These are phyloP conservation scores for Dictyostelium citrinum DNA, from an alignment of 78 protist genomes.

Conservation along the genomic window DNA sequence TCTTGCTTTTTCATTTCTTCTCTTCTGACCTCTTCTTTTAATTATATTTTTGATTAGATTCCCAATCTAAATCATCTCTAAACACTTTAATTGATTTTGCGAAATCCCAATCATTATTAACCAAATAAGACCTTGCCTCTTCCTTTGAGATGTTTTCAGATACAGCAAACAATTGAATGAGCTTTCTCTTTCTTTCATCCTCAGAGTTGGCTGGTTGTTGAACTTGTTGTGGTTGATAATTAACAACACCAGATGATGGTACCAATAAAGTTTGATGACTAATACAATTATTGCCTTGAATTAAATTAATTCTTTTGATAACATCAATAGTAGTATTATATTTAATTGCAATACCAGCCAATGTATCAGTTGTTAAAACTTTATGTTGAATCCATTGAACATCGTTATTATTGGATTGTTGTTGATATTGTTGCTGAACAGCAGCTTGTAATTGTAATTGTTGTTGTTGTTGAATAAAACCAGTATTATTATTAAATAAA, in stretches of 20 bases:
- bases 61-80: slow-evolving; percentile 71
- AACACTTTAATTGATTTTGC: slow-evolving; percentile 34
- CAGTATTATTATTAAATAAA: neutral
- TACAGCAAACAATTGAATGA: slow-evolving; percentile 53
- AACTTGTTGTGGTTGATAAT: neutral
- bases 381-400: slow-evolving; percentile 73
- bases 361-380: slow-evolving; percentile 41
- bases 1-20: neutral
- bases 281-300: slow-evolving; percentile 40
- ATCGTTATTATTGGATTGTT: neutral
- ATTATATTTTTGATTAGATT: slow-evolving; percentile 7
- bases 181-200: slow-evolving; percentile 53
- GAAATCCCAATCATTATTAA: slow-evolving; percentile 68
- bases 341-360: slow-evolving; percentile 67
- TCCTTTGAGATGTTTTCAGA: slow-evolving; percentile 74
- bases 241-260: slow-evolving; percentile 23
- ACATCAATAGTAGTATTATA: slow-evolving; percentile 65
- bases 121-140: slow-evolving; percentile 59
- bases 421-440: neutral
- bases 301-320: slow-evolving; percentile 46
- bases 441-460: neutral
- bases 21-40: neutral
- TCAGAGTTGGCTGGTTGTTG: slow-evolving; percentile 32
- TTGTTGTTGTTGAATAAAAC: slow-evolving; percentile 1
- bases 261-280: slow-evolving; percentile 67